Conservation (phyloP, 2,329 filamentous ascomycete genomes). For the Passalora sequoiae region DNA sequence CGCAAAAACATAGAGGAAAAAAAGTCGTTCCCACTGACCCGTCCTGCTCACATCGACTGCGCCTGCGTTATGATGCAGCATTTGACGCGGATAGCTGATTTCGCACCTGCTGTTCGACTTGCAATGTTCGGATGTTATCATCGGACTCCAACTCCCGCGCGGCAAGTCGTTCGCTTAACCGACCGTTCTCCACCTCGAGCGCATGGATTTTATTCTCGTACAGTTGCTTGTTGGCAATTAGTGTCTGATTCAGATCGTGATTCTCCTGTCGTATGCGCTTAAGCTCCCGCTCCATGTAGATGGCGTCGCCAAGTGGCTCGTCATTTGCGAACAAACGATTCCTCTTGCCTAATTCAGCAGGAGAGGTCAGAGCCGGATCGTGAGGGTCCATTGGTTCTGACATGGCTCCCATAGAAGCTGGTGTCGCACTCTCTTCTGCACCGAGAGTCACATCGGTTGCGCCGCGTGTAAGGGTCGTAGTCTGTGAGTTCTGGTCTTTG, state of each 20-base stretch:
- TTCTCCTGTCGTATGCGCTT: slow-evolving; percentile 40
- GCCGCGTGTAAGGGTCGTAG: slow-evolving; percentile 13
- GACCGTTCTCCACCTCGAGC: not conserved
- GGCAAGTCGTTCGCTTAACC: not conserved
- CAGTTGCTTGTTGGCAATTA: slow-evolving; percentile 24
- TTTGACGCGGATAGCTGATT: not conserved
- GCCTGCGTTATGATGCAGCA: too few relatives aligned
- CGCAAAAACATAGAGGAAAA: too few relatives aligned
- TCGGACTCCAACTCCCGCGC: not conserved
- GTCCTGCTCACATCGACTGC: too few relatives aligned
- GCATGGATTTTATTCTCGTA: slow-evolving; percentile 2
- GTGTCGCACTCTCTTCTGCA: slow-evolving; percentile 18
- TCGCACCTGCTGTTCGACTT: not conserved
- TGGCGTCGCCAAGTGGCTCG: slow-evolving; percentile 18
- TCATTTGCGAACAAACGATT: slow-evolving; percentile 11
- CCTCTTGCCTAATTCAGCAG: slow-evolving; percentile 7
- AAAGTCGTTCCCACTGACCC: too few relatives aligned
- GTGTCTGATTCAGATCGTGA: slow-evolving; percentile 38
- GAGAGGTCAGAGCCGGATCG: slow-evolving; percentile 8
- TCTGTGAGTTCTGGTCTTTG: slow-evolving; percentile 20
- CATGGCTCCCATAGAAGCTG: slow-evolving; percentile 8
- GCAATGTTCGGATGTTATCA: not conserved
- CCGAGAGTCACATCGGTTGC: slow-evolving; percentile 14
- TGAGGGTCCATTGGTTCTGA: slow-evolving; percentile 4
- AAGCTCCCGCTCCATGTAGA: slow-evolving; percentile 36